phyloP scores from a whole-genome alignment of 2,329 filamentous ascomycete species.

The Drechslerella stenobrocha region DNA sequence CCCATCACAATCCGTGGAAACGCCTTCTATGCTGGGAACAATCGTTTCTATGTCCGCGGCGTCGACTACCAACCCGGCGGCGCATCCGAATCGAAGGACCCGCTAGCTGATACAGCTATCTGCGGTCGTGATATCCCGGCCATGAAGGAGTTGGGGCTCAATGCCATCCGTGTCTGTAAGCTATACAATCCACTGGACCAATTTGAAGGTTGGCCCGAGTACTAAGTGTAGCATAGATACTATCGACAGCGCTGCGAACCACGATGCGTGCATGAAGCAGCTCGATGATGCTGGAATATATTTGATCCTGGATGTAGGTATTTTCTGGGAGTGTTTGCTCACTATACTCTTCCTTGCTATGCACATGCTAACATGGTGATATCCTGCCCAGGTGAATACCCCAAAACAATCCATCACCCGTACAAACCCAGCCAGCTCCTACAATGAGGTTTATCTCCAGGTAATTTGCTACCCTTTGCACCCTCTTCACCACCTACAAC shows the following conservation, averaged over 20 bases:
- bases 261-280: slow-evolving; percentile 81
- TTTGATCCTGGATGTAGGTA: slow-evolving; percentile 89
- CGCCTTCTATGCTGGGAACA: slow-evolving; percentile 66
- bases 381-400: slow-evolving; percentile 50
- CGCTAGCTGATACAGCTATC: slow-evolving; percentile 69
- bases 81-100: slow-evolving; percentile 68
- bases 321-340: slow-evolving; percentile 50
- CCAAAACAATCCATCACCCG: slow-evolving; percentile 87
- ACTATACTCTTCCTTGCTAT: no score
- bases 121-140: slow-evolving; percentile 79
- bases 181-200: slow-evolving; percentile 3
- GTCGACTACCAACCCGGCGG: slow-evolving; percentile 70
- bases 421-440: slow-evolving; percentile 70
- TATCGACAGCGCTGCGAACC: slow-evolving; percentile 79
- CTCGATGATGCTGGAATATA: slow-evolving; percentile 86
- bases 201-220: not conserved
- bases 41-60: slow-evolving; percentile 66
- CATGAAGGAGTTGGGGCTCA: slow-evolving; percentile 84
- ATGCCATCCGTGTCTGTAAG: slow-evolving; percentile 78
- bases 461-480: slow-evolving; percentile 51
- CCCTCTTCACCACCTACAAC: not conserved
- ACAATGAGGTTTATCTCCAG: slow-evolving; percentile 84
- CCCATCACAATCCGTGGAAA: slow-evolving; percentile 45
- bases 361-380: slow-evolving; percentile 12
- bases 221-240: slow-evolving; percentile 61